Percentiles rank a stretch among this genome's conserved stretches.
Evolutionary conservation across 1,139 yeast species (phyloP).

Genomic region (Candida buenavistaensis): DNA sequence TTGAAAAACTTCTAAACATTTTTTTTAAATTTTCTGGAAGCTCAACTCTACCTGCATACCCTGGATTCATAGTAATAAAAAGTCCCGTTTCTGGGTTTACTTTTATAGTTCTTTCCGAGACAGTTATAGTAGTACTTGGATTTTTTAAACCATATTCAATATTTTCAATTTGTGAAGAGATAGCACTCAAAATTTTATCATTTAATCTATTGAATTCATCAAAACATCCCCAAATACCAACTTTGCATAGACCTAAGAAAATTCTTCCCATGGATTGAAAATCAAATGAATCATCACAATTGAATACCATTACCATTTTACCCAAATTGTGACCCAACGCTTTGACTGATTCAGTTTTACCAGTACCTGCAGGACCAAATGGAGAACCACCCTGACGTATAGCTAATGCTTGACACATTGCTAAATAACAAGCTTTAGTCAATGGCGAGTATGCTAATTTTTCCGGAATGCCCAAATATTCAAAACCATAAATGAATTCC

Average conservation of each 20-base stretch:
- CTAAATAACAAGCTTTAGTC: slow-evolving; percentile 59
- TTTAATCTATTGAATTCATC: slow-evolving; percentile 91
- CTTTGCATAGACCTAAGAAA: slow-evolving; percentile 75
- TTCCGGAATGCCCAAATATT: slow-evolving; percentile 77
- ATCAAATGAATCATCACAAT: slow-evolving; percentile 90
- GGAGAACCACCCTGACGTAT: slow-evolving; percentile 88
- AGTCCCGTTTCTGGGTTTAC: slow-evolving; percentile 64
- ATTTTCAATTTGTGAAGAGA: slow-evolving; percentile 76
- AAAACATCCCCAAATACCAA: slow-evolving; percentile 96
- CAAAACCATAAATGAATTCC: slow-evolving; percentile 68
- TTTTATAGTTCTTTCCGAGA: slow-evolving; percentile 46
- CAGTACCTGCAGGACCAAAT: slow-evolving; percentile 97
- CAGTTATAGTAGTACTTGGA: slow-evolving; percentile 30
- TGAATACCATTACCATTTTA: slow-evolving; percentile 77
- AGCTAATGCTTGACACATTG: slow-evolving; percentile 74
- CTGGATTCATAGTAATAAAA: slow-evolving; percentile 92
- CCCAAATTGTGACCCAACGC: slow-evolving; percentile 83
- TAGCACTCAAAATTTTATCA: slow-evolving; percentile 73
- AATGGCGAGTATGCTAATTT: slow-evolving; percentile 78
- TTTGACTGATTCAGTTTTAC: slow-evolving; percentile 90
- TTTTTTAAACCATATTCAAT: slow-evolving; percentile 57
- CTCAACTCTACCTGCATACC: slow-evolving; percentile 77
- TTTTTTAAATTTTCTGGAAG: slow-evolving; percentile 87
- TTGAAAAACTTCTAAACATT: slow-evolving; percentile 72
- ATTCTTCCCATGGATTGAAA: slow-evolving; percentile 78